Evolutionary conservation across 176 grass and related monocot species (phyloP), one percentile per base, ranked within the genome.

Genomic region (Pharus latifolius): DNA sequence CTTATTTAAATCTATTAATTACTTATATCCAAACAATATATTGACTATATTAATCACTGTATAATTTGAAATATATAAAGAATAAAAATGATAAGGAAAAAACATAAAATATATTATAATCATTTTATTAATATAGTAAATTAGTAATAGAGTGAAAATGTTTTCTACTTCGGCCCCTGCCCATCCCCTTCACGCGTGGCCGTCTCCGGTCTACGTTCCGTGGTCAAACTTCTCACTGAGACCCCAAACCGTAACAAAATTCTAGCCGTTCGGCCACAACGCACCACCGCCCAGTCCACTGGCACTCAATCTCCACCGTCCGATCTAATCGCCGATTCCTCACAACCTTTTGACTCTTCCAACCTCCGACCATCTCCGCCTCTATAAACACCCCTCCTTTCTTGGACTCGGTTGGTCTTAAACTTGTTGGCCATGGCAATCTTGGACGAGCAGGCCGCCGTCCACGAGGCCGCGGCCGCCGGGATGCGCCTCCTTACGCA

Each of bases 401-500:
- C n/a, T n/a, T n/a, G n/a, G n/a, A n/a, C n/a, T 9, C 35, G 9
- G 4, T 9, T 38, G 6, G 6, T 38, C 35, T 9, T 38, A 38
- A 4, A 5, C 35, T 9, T 38, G 35, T 9, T 2, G 50, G 4
- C 59, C n/a, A 77, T 63, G 73, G 57, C 57, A 30, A 56, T 64
- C 35, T 4, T 9, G 6, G 76, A 85, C 50, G 76, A 80, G 11
- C 69, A 62, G 34, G 53, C 52, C 32, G 70, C 83, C 17, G 70
- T 85, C 51, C 69, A 80, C 58, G 83, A 85, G 61, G 83, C 83
- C 3, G 45, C 83, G 2, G 24, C 75, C 7, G 76, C 76, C 2
- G 76, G 83, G 31, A 28, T 85, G 13, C 56, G 83, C 19, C 80
- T 68, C 60, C 6, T 85, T n/a, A n/a, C n/a, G 24, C 76, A 85